Conservation (phyloP, 768 basidiomycete genomes). For the Xerocomellus intermedius region DNA sequence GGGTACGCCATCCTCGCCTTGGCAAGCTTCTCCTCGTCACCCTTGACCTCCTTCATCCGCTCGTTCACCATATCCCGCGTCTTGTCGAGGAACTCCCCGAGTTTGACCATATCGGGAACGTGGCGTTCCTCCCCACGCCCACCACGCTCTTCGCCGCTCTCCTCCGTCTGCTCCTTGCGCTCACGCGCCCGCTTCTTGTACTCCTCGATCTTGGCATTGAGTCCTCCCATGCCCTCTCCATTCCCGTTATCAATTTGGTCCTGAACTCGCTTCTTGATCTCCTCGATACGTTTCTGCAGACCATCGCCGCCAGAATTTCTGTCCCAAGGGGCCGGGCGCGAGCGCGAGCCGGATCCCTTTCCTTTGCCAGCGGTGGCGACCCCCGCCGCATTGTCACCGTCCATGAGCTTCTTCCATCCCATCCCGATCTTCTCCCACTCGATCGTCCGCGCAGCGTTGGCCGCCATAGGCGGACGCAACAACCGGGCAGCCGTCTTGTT, state of each 20-base stretch:
- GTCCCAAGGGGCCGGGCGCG: not conserved
- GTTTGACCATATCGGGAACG: conserved; percentile 4
- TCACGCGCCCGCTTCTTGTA: conserved; percentile 1
- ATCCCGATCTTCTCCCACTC: conserved; percentile 22
- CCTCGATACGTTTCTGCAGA: conserved; percentile 5
- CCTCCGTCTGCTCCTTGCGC: not conserved
- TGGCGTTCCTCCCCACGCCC: not conserved
- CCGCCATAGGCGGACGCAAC: conserved; percentile 7
- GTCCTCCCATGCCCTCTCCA: not conserved
- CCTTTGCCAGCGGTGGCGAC: not conserved
- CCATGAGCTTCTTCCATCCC: conserved; percentile 21
- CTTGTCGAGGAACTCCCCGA: conserved; percentile 20
- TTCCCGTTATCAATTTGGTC: not conserved
- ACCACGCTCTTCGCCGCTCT: not conserved
- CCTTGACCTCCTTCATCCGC: conserved; percentile 13
- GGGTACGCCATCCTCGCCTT: conserved; percentile 17
- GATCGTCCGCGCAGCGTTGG: conserved; percentile 10
- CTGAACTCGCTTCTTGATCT: not conserved
- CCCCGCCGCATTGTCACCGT: not conserved
- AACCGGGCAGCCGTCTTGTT: conserved; percentile 13
- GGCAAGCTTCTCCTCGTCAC: conserved; percentile 19
- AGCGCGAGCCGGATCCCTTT: not conserved
- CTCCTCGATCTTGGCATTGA: conserved; percentile 8
- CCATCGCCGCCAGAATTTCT: not conserved
- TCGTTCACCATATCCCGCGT: conserved; percentile 17